Conservation (phyloP, 75 land plant genomes). For the Azolla pinnata region DNA sequence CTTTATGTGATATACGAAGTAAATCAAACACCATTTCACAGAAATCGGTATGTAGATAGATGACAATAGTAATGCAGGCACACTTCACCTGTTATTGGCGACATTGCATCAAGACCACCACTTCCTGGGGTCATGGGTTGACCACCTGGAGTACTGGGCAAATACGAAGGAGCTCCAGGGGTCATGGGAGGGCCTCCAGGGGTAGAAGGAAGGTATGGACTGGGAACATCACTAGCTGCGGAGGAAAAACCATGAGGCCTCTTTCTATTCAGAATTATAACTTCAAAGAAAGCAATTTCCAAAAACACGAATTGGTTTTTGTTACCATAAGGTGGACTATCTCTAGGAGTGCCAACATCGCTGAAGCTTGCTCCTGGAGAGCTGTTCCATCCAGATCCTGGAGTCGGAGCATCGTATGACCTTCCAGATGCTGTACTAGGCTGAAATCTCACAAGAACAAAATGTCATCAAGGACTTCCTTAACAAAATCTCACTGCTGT, state of each 20-base stretch:
- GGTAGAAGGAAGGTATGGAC: constrained; percentile 86
- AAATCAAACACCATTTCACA: too few species aligned
- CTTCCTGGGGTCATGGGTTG: constrained; percentile 99
- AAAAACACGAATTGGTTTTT: not conserved
- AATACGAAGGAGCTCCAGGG: constrained; percentile 62
- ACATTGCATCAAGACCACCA: constrained; percentile 79
- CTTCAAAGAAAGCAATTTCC: too few species aligned
- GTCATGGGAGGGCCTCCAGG: constrained; percentile 93
- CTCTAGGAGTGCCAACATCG: constrained; percentile 87
- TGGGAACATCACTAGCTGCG: constrained; percentile 72
- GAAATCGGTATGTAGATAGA: too few species aligned
- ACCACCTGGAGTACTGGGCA: constrained; percentile 94
- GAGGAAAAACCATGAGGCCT: too few species aligned
- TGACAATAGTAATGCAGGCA: not conserved
- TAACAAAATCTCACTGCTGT: too few species aligned
- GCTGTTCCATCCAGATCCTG: constrained; percentile 74
- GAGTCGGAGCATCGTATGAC: constrained; percentile 91
- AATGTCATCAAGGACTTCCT: too few species aligned
- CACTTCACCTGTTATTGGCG: constrained; percentile 52
- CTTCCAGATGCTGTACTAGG: constrained; percentile 80
- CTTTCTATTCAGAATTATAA: too few species aligned
- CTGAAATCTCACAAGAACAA: too few species aligned
- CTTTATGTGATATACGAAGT: too few species aligned
- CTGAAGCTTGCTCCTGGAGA: constrained; percentile 66
- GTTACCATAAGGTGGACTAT: constrained; percentile 57